Conservation (phyloP, 106 monocot genomes). For the Platanthera guangdongensis region DNA sequence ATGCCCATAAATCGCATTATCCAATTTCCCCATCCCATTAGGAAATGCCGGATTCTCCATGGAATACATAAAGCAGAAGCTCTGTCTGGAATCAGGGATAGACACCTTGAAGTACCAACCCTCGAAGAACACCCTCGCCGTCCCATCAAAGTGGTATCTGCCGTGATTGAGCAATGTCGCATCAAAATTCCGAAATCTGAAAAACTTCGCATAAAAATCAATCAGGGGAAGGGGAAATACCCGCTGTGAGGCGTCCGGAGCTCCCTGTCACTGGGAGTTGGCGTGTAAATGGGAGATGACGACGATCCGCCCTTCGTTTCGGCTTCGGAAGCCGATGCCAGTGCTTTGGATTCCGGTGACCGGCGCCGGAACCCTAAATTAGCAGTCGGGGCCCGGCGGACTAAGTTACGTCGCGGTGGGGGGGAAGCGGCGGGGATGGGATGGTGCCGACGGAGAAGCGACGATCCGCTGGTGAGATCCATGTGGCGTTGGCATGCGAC, state of each 20-base stretch:
- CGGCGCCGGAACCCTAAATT: not conserved
- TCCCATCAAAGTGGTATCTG: constrained; percentile 95
- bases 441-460: not conserved
- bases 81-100: constrained; percentile 64
- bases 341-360: not conserved
- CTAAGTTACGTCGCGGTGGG: not conserved
- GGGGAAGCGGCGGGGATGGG: not conserved
- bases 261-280: constrained; percentile 60
- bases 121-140: constrained; percentile 62
- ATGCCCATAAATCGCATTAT: constrained; percentile 40
- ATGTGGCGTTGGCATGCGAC: not conserved
- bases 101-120: constrained; percentile 99
- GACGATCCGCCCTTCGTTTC: not conserved
- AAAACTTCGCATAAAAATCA: not conserved
- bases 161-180: not conserved
- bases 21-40: constrained; percentile 54
- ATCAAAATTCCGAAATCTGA: constrained; percentile 4
- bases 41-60: constrained; percentile 82
- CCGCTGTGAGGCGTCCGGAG: constrained; percentile 97
- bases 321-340: not conserved
- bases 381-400: not conserved
- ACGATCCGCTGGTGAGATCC: constrained; percentile 2
- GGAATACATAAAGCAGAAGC: constrained; percentile 98
- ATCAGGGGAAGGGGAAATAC: constrained; percentile 20
- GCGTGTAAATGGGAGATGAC: constrained; percentile 43